These are phyloP conservation scores for Phytophthora tentaculata DNA, from an alignment of 352 stramenopile genomes.

Conservation along the genomic window DNA sequence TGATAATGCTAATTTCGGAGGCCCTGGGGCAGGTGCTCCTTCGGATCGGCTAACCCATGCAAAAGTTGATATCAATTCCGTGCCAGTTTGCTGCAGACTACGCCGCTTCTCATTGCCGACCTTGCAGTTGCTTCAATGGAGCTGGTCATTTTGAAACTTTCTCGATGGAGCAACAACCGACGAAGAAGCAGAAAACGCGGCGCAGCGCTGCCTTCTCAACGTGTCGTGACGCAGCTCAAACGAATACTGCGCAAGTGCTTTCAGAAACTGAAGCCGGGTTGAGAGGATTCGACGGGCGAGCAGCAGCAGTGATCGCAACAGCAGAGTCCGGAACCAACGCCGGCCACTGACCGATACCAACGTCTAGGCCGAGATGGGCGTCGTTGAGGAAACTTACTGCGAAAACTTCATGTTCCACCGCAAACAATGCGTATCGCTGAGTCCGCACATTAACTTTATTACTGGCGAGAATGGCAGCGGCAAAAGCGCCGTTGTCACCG, in stretches of 20 bases:
- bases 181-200: neutral
- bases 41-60: too few species aligned
- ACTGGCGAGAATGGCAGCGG: conserved; percentile 94
- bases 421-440: conserved; percentile 89
- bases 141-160: neutral
- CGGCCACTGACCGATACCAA: neutral
- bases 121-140: neutral
- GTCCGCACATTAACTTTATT: conserved; percentile 87
- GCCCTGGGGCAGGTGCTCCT: too few species aligned
- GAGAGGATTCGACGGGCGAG: neutral
- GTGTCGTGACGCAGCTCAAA: neutral
- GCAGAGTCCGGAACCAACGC: neutral
- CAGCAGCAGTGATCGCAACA: neutral
- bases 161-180: neutral
- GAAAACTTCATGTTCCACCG: conserved; percentile 99
- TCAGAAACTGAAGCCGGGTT: neutral
- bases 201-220: neutral
- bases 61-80: too few species aligned
- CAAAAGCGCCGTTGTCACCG: conserved; percentile 97
- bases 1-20: too few species aligned
- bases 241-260: neutral
- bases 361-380: conserved; percentile 74
- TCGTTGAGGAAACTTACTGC: conserved; percentile 95
- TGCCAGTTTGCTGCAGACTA: too few species aligned
- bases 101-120: neutral